These are phyloP conservation scores for Albatrellus sp. DNA, from an alignment of 1,284 basidiomycete genomes.

Conservation along the genomic window DNA sequence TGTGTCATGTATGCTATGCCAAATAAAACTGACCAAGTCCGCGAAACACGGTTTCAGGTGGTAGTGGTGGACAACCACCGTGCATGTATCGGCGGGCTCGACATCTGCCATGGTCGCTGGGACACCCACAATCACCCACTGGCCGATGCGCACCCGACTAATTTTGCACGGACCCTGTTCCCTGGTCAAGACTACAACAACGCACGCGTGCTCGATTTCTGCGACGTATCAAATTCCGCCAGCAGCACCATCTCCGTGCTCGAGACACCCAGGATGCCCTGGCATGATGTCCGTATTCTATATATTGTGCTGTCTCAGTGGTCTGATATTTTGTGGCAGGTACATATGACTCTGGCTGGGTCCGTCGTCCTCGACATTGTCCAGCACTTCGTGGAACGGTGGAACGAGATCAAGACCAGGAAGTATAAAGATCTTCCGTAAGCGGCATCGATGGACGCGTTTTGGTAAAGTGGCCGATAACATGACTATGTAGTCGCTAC, in stretches of 20 bases:
- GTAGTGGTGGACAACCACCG: conserved; percentile 80
- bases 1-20: neutral
- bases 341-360: conserved; percentile 80
- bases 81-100: conserved; percentile 77
- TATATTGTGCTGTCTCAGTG: conserved; percentile 1
- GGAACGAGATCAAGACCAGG: conserved; percentile 77
- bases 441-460: conserved; percentile 13
- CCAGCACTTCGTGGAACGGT: conserved; percentile 84
- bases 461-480: neutral
- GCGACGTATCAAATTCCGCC: conserved; percentile 70
- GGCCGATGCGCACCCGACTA: conserved; percentile 81
- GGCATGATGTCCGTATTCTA: conserved; percentile 61
- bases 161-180: conserved; percentile 75
- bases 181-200: conserved; percentile 94
- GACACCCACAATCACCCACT: conserved; percentile 81
- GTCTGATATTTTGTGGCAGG: conserved; percentile 23
- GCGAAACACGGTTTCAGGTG: conserved; percentile 25
- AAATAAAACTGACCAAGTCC: neutral
- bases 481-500: conserved; percentile 26
- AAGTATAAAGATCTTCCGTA: conserved; percentile 53
- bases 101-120: conserved; percentile 93
- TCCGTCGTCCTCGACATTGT: conserved; percentile 79
- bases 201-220: conserved; percentile 70
- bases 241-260: conserved; percentile 64
- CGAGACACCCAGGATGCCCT: conserved; percentile 75